Evolutionary conservation across 495 filamentous ascomycete genomes (phyloP).

Genomic region (Neurospora sp.): DNA sequence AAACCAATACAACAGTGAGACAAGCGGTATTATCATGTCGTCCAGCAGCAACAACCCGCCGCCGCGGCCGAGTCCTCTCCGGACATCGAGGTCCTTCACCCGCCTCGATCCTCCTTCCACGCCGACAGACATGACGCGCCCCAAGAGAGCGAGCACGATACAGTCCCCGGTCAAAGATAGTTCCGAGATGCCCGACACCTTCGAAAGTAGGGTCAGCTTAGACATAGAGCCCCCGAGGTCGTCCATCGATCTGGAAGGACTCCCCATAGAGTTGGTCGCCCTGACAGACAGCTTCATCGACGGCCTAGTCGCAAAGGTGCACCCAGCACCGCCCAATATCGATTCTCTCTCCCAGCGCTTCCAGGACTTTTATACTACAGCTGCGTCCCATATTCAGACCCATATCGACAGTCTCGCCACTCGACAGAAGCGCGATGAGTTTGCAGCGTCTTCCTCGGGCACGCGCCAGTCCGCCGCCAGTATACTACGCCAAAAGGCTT

Average conservation of each 20-base stretch:
- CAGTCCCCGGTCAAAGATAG: slow-evolving; percentile 31
- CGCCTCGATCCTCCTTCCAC: slow-evolving; percentile 8
- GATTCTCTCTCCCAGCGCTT: slow-evolving; percentile 79
- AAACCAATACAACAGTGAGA: not conserved
- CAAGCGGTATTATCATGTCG: slow-evolving; percentile 12
- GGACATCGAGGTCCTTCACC: slow-evolving; percentile 19
- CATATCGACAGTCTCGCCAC: slow-evolving; percentile 78
- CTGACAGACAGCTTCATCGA: slow-evolving; percentile 92
- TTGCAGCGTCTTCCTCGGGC: slow-evolving; percentile 40
- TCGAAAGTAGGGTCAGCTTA: slow-evolving; percentile 42
- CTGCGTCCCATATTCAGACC: slow-evolving; percentile 73
- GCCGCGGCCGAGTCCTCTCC: slow-evolving; percentile 11
- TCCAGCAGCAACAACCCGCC: slow-evolving; percentile 8
- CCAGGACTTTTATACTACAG: slow-evolving; percentile 85
- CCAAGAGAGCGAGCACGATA: slow-evolving; percentile 52
- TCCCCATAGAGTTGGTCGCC: slow-evolving; percentile 86
- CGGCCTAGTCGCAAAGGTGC: slow-evolving; percentile 77
- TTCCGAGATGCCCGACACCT: slow-evolving; percentile 34
- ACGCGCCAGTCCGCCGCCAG: slow-evolving; percentile 42
- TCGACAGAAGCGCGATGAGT: slow-evolving; percentile 53
- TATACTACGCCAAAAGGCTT: slow-evolving; percentile 40
- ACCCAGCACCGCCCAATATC: slow-evolving; percentile 72
- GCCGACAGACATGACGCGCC: slow-evolving; percentile 21
- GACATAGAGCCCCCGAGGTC: slow-evolving; percentile 45
- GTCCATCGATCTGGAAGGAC: slow-evolving; percentile 65